Evolutionary conservation across 2,329 filamentous ascomycete species (phyloP).

Genomic region (Dactylellina cionopaga): DNA sequence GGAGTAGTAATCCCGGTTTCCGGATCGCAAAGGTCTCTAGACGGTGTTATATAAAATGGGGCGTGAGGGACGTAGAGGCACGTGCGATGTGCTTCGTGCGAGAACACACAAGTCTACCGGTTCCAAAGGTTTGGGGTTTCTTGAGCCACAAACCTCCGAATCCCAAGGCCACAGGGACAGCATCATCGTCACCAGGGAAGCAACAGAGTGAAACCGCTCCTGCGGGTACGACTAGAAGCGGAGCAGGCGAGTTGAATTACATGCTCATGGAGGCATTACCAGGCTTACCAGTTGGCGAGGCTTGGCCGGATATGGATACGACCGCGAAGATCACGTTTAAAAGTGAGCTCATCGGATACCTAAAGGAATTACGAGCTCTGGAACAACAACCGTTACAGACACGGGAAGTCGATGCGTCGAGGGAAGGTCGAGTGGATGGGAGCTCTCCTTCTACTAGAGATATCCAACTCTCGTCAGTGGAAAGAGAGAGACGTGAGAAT

Average conservation of each 20-base stretch:
- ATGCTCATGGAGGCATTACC: constrained; percentile 50
- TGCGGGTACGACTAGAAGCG: not conserved
- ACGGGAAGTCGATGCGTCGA: constrained; percentile 21
- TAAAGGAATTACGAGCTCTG: constrained; percentile 33
- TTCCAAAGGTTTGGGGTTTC: constrained; percentile 41
- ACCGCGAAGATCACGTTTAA: constrained; percentile 20
- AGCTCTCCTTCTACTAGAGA: constrained; percentile 3
- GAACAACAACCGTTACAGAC: constrained; percentile 18
- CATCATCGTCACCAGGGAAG: not conserved
- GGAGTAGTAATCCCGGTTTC: constrained; percentile 34
- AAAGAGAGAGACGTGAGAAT: not conserved
- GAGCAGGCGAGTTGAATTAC: constrained; percentile 27
- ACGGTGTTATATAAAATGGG: constrained; percentile 47
- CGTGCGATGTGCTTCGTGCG: constrained; percentile 41
- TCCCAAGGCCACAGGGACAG: not conserved
- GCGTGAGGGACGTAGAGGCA: constrained; percentile 41
- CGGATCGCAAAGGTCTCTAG: constrained; percentile 31
- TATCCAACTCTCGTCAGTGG: not conserved
- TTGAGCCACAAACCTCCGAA: constrained; percentile 23
- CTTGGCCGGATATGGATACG: constrained; percentile 40
- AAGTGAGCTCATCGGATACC: constrained; percentile 32
- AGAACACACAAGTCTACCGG: constrained; percentile 34
- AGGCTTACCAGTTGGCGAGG: constrained; percentile 35
- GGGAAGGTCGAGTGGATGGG: not conserved
- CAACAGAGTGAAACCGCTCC: not conserved